A percentile compares a stretch with the other conserved stretches of the same genome.
Conservation (phyloP, 257 asterid species). For the Solanum pennellii region DNA sequence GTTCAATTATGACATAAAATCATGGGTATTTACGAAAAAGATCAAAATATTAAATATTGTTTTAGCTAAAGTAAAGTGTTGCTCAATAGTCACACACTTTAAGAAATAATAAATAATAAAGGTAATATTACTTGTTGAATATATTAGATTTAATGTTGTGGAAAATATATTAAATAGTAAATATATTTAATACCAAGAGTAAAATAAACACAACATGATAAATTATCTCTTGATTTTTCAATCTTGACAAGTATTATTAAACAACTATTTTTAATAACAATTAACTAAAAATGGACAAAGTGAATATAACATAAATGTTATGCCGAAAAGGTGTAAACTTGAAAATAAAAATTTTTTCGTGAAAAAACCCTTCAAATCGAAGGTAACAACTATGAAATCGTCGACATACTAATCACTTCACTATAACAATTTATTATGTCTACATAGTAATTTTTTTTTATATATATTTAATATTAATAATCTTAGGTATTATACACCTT, state of each 20-base stretch:
- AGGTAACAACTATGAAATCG: no score
- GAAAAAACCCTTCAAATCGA: background rate
- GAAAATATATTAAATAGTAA: no score
- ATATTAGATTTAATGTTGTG: no score
- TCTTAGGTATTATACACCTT: background rate
- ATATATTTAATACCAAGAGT: no score
- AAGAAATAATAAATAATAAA: no score
- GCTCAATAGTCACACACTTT: no score
- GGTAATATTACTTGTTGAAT: rapidly evolving
- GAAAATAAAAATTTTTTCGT: background rate
- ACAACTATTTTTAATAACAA: no score
- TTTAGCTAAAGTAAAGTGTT: background rate
- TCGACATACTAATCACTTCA: background rate
- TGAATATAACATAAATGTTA: background rate
- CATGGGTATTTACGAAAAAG: background rate
- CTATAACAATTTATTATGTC: no score
- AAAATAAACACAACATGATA: no score
- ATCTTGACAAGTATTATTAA: no score
- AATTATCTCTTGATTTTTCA: background rate
- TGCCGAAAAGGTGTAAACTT: background rate
- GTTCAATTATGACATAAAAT: background rate
- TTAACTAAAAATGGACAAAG: background rate
- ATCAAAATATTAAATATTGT: background rate
- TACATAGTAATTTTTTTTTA: background rate
- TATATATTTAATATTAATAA: background rate